Percentiles rank a stretch among this genome's conserved stretches.
These are phyloP conservation scores for Xylariaceae sp. DNA, from an alignment of 2,329 filamentous ascomycete species.

Conservation along the genomic window DNA sequence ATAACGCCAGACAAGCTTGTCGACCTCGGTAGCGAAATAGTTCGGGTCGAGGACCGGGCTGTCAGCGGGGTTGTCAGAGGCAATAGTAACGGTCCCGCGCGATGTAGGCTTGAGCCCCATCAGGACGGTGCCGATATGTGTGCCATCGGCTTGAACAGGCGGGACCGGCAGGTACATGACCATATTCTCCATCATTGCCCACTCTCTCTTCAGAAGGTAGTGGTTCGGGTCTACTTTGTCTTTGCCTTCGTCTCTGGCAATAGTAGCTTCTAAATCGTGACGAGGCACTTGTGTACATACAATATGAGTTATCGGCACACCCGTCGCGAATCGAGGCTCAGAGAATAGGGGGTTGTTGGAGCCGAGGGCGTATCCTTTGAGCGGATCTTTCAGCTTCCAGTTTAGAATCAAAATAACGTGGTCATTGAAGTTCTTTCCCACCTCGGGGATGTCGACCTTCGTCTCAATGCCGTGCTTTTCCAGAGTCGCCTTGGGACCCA, in stretches of 20 bases:
- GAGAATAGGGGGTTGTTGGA: slow-evolving; percentile 26
- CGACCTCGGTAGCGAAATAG: slow-evolving; percentile 27
- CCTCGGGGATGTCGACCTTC: slow-evolving; percentile 18
- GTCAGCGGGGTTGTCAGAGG: slow-evolving; percentile 21
- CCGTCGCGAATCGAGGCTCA: slow-evolving; percentile 23
- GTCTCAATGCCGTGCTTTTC: slow-evolving; percentile 19
- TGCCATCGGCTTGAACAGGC: slow-evolving; percentile 16
- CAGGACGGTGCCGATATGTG: slow-evolving; percentile 19
- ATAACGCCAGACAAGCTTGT: slow-evolving; percentile 24
- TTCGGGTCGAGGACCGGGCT: slow-evolving; percentile 28
- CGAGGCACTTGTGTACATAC: slow-evolving; percentile 18
- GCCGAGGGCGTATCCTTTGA: slow-evolving; percentile 28
- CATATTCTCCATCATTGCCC: slow-evolving; percentile 30
- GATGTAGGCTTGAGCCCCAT: slow-evolving; percentile 27
- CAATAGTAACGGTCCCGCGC: slow-evolving; percentile 25
- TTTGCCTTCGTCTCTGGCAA: slow-evolving; percentile 31
- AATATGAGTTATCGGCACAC: slow-evolving; percentile 21
- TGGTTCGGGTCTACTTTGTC: slow-evolving; percentile 21
- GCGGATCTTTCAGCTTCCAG: slow-evolving; percentile 31
- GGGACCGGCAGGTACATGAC: slow-evolving; percentile 24
- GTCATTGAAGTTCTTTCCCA: slow-evolving; percentile 27
- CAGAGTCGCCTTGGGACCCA: slow-evolving; percentile 20
- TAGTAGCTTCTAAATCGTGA: slow-evolving; percentile 18
- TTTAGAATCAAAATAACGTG: slow-evolving; percentile 25
- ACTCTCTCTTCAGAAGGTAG: slow-evolving; percentile 23